These are phyloP conservation scores for Diphasiastrum complanatum DNA, from an alignment of 83 land plant genomes.

Conservation along the genomic window DNA sequence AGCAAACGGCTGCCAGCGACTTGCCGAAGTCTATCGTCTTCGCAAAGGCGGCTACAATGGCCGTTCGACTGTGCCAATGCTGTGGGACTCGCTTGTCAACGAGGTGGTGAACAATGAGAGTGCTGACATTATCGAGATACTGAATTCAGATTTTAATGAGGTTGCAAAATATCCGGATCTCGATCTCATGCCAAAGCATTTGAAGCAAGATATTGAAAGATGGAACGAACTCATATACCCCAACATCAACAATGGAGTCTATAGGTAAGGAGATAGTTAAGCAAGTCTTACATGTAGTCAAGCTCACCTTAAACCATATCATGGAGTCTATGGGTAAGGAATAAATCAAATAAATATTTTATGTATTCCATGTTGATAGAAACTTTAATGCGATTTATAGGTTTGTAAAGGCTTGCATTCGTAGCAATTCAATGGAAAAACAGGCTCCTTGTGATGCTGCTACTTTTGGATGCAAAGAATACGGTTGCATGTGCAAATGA, in stretches of 20 bases:
- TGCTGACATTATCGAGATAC: constrained; percentile 61
- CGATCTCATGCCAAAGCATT: constrained; percentile 52
- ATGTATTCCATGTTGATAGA: no score
- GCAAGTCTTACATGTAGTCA: no score
- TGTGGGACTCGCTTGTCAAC: constrained; percentile 56
- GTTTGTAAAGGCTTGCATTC: no score
- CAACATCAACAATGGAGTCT: constrained; percentile 81
- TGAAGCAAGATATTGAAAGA: constrained; percentile 47
- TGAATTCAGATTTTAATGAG: constrained; percentile 54
- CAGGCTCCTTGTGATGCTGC: no score
- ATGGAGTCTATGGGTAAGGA: no score
- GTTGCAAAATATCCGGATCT: constrained; percentile 35
- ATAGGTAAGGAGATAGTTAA: constrained; percentile 48
- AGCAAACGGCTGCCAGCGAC: constrained; percentile 45
- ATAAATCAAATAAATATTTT: no score
- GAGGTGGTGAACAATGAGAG: constrained; percentile 90
- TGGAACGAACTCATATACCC: constrained; percentile 76
- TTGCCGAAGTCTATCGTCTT: constrained; percentile 61
- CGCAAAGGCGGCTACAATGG: constrained; percentile 66
- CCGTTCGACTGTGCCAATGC: constrained; percentile 82
- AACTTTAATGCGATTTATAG: no score
- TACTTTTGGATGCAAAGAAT: no score
- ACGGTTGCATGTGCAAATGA: no score
- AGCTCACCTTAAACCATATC: no score
- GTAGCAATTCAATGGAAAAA: no score